Conservation (phyloP, 306 rosid genomes). For the Sesbania bispinosa region DNA sequence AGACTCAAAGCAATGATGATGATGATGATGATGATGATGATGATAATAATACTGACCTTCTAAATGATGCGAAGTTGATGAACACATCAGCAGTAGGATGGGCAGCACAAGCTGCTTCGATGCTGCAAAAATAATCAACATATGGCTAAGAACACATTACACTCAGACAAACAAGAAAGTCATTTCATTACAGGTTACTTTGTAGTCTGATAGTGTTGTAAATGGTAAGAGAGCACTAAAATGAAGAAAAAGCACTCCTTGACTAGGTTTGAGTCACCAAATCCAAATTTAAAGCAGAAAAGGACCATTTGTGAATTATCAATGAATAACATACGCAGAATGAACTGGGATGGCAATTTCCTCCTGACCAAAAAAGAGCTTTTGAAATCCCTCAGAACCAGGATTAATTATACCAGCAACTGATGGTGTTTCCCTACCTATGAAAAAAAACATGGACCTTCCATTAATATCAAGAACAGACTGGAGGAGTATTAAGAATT, state of each 20-base stretch:
- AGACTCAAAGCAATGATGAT: not conserved
- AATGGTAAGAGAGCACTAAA: not conserved
- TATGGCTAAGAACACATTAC: not conserved
- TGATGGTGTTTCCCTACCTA: conserved; percentile 93
- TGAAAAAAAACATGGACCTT: conserved; percentile 18
- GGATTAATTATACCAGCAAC: conserved; percentile 92
- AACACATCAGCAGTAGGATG: conserved; percentile 96
- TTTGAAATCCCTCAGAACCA: conserved; percentile 92
- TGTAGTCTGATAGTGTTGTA: not conserved
- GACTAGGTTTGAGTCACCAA: conserved; percentile 3
- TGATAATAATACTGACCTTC: conserved; percentile 65
- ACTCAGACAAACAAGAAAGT: not conserved
- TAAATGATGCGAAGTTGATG: conserved; percentile 84
- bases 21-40: too few species aligned
- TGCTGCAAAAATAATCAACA: conserved; percentile 50
- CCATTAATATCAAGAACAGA: not conserved
- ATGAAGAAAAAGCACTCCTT: not conserved
- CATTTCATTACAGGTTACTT: not conserved
- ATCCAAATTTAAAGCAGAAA: not conserved
- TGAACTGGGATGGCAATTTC: conserved; percentile 94
- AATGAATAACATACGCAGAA: conserved; percentile 47
- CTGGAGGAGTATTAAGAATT: conserved; percentile 5
- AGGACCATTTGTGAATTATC: not conserved
- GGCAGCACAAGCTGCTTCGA: conserved; percentile 84
- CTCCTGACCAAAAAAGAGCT: conserved; percentile 87